phyloP scores from a whole-genome alignment of 441 rosid genomes.

The Geranium incanum region DNA sequence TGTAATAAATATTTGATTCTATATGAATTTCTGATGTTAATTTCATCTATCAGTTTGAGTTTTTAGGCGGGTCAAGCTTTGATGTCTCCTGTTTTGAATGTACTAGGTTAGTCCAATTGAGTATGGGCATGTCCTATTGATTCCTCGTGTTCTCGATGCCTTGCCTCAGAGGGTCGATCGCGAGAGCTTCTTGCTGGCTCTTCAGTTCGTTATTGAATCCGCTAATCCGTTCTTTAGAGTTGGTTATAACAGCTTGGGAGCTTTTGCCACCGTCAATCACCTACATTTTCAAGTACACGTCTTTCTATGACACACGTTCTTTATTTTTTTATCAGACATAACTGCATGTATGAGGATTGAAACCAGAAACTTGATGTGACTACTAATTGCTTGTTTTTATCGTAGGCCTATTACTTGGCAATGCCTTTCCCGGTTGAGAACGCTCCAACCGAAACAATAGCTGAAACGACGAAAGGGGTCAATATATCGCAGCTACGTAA shows the following conservation, averaged over 20 bases:
- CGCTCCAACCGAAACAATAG: constrained; percentile 52
- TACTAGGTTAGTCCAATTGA: constrained; percentile 94
- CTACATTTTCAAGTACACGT: constrained; percentile 86
- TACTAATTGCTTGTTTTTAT: too few species aligned
- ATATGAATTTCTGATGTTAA: too few species aligned
- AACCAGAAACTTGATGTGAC: too few species aligned
- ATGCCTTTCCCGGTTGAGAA: constrained; percentile 83
- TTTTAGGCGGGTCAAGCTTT: not conserved
- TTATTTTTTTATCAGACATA: not conserved
- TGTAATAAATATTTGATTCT: constrained; percentile 18
- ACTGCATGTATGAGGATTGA: constrained; percentile 6
- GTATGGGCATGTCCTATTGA: constrained; percentile 89
- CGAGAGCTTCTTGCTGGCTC: constrained; percentile 77
- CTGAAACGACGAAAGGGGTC: constrained; percentile 43
- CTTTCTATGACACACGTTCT: too few species aligned
- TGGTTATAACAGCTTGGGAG: constrained; percentile 98
- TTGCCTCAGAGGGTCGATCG: constrained; percentile 93
- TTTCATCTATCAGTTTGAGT: not conserved
- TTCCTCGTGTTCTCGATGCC: constrained; percentile 79
- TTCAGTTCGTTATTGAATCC: constrained; percentile 79
- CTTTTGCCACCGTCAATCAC: constrained; percentile 94
- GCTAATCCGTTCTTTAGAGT: constrained; percentile 75
- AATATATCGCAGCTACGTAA: constrained; percentile 55
- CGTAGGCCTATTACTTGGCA: constrained; percentile 87
- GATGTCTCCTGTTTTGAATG: not conserved